Conservation (phyloP, 805 yeast species). For the Maudiozyma turicensis region DNA sequence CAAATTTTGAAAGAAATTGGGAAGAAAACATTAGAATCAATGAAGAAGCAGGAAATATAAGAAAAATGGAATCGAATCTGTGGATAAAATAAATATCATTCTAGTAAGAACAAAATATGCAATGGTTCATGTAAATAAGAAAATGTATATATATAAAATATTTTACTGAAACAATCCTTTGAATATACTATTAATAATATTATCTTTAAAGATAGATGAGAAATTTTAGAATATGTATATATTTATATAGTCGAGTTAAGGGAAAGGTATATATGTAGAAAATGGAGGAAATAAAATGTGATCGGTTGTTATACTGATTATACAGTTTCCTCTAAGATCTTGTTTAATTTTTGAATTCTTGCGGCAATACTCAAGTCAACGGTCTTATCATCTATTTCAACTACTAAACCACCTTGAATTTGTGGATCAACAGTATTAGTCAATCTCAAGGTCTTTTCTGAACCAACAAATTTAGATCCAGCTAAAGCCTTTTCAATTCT, state of each 20-base stretch:
- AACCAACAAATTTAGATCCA: slow-evolving; percentile 72
- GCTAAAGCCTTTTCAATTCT: slow-evolving; percentile 72
- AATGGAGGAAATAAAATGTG: slow-evolving; percentile 2
- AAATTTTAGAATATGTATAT: neutral
- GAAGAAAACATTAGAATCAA: neutral
- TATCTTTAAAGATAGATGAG: neutral
- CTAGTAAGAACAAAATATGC: neutral
- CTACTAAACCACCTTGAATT: slow-evolving; percentile 90
- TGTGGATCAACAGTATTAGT: slow-evolving; percentile 79
- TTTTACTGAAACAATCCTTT: too few relatives aligned
- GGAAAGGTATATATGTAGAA: neutral
- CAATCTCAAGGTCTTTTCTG: slow-evolving; percentile 76
- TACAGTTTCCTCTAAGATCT: slow-evolving; percentile 76
- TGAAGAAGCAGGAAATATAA: neutral
- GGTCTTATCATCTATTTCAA: slow-evolving; percentile 93
- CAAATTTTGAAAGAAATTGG: slow-evolving; percentile 51
- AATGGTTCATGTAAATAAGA: neutral
- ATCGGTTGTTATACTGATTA: slow-evolving; percentile 30
- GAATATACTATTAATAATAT: neutral
- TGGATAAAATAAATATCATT: too few relatives aligned
- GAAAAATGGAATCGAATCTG: too few relatives aligned
- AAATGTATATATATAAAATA: neutral
- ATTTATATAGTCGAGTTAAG: neutral
- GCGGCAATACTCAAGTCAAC: slow-evolving; percentile 84
- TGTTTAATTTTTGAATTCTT: slow-evolving; percentile 82